phyloP scores from a whole-genome alignment of 257 asterid species.

The Henckelia pumila region DNA sequence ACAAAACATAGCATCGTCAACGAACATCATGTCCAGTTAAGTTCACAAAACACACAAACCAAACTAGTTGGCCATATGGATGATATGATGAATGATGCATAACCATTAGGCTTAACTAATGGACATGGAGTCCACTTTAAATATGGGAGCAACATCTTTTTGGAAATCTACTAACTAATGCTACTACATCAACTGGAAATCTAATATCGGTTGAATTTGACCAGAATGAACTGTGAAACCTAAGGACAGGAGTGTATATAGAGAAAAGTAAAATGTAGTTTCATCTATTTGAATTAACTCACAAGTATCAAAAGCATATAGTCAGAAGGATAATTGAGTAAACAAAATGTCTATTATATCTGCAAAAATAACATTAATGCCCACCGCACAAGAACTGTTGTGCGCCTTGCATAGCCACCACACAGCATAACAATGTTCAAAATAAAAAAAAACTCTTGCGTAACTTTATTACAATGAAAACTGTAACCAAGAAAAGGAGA shows the following conservation, averaged over 20 bases:
- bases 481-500: constrained; percentile 26
- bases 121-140: not conserved
- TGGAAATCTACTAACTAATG: not conserved
- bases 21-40: too few relatives aligned
- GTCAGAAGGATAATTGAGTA: not conserved
- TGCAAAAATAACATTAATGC: constrained; percentile 26
- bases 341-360: constrained; percentile 31
- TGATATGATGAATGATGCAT: not conserved
- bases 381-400: constrained; percentile 10
- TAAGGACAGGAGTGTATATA: not conserved
- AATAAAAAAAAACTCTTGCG: constrained; percentile 36
- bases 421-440: constrained; percentile 27
- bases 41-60: not conserved
- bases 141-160: not conserved
- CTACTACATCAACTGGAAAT: not conserved
- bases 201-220: not conserved
- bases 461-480: constrained; percentile 36
- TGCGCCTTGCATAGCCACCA: constrained; percentile 23
- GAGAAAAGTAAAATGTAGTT: not conserved
- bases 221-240: not conserved
- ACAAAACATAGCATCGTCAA: too few relatives aligned
- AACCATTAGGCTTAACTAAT: not conserved
- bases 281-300: too few relatives aligned
- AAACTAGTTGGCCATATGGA: not conserved
- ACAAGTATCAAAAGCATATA: not conserved